Conservation (phyloP, 148 eudicot genomes). For the Rhododendron vialii region DNA sequence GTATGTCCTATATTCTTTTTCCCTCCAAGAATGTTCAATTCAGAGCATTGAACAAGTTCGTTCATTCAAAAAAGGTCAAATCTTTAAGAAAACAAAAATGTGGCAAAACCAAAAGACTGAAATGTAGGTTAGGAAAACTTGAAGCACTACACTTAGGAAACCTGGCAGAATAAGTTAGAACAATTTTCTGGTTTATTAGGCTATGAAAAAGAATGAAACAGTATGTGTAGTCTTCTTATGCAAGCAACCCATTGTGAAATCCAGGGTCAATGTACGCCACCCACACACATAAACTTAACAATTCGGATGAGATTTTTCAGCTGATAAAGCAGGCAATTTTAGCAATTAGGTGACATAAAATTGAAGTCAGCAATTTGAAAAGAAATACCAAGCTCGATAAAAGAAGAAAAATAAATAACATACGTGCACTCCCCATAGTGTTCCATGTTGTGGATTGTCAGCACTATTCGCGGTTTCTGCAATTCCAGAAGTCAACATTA, state of each 20-base stretch:
- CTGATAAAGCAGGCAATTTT: not conserved
- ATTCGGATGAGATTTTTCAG: not conserved
- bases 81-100: not conserved
- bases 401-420: not conserved
- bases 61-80: not conserved
- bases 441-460: conserved; percentile 96
- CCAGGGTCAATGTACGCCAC: not conserved
- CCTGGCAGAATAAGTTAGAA: not conserved
- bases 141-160: not conserved
- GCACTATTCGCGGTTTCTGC: conserved; percentile 77
- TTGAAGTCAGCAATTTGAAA: not conserved
- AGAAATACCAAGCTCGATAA: not conserved
- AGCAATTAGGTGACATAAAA: not conserved
- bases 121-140: not conserved
- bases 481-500: conserved; percentile 19
- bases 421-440: conserved; percentile 93
- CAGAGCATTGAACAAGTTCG: not conserved
- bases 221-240: not conserved
- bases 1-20: not conserved
- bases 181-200: not conserved
- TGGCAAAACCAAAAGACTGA: not conserved
- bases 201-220: not conserved
- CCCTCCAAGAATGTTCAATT: not conserved
- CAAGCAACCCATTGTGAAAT: not conserved
- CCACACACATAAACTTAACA: not conserved